Evolutionary conservation across 225 moss, liverwort and hornwort genomes (phyloP), one percentile per base, ranked within the genome.

Genomic region (Lunularia cruciata): DNA sequence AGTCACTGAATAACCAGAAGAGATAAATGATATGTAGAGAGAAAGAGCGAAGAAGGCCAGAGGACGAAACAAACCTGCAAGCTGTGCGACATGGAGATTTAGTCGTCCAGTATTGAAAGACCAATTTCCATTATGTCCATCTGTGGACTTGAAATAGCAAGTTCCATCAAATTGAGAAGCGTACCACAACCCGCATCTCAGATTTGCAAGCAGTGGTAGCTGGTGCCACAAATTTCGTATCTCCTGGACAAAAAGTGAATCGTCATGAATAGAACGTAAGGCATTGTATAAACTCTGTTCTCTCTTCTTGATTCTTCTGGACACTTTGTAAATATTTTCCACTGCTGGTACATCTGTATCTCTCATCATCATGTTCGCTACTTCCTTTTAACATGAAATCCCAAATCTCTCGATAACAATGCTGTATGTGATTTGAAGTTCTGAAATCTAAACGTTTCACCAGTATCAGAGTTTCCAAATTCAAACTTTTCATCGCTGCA

Each of bases 61-160:
- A n/a, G n/a, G n/a, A n/a, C 10, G n/a, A 3, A 13, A 38, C 43
- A 7, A 42, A 95, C 95, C 92, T 78, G 89, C 95, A 35, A 90
- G 83, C n/a, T 49, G 57, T 3, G 84, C 85, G 39, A 92, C 85
- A 73, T 92, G 92, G 20, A 86, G 81, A 60, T 95, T 95, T 81
- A 95, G 78, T 49, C 92, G 84, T 8, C 78, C 78, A 75, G 86
- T 77, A 63, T 81, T 95, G 72, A 95, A 92, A 15, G 88, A 88
- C 95, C 92, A 95, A 48, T 92, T 95, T 8, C 92, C 90, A 42
- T 90, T 95, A 78, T 95, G 95, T 25, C 95, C 95, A 68, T 95
- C 95, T 8, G 92, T 95, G 72, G 95, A 95, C 77, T 95, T 95
- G 86, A 95, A 95, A 77, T 95, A 95, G 79, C 90, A 90, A 23